Evolutionary conservation across 2,329 filamentous ascomycete genomes (phyloP).

Genomic region (Aotearoamyces nothofagi): DNA sequence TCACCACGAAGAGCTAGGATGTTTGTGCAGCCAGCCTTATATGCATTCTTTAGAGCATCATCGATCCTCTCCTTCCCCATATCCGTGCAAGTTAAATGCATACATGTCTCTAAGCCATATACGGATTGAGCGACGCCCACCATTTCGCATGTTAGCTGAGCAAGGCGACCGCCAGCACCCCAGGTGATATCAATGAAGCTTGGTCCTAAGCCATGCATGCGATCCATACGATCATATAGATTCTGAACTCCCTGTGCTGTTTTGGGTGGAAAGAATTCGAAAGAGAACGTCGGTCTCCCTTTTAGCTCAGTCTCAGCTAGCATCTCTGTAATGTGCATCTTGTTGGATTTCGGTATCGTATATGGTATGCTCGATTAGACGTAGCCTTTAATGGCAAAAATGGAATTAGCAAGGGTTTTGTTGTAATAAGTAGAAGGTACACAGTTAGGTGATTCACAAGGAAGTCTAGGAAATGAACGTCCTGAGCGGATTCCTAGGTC

Average conservation of each 20-base stretch:
- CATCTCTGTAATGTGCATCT: constrained; percentile 93
- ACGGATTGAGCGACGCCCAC: constrained; percentile 89
- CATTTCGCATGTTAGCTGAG: constrained; percentile 93
- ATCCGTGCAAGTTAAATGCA: constrained; percentile 97
- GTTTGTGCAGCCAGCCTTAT: constrained; percentile 93
- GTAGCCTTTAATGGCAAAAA: too few relatives aligned
- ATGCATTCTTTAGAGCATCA: constrained; percentile 71
- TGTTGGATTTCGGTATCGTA: too few relatives aligned
- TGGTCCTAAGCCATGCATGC: constrained; percentile 88
- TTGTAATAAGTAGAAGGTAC: too few relatives aligned
- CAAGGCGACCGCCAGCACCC: constrained; percentile 86
- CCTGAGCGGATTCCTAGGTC: too few relatives aligned
- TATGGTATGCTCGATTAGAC: too few relatives aligned
- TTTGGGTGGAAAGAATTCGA: constrained; percentile 98
- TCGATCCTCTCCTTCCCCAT: constrained; percentile 92
- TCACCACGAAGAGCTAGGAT: constrained; percentile 90
- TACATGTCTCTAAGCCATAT: constrained; percentile 93
- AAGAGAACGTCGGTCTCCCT: constrained; percentile 82
- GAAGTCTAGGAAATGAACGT: too few relatives aligned
- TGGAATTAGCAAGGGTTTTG: too few relatives aligned
- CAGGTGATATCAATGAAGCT: constrained; percentile 98
- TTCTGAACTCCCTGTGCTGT: constrained; percentile 97
- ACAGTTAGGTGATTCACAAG: too few relatives aligned
- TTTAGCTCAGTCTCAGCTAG: constrained; percentile 66
- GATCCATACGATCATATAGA: constrained; percentile 97